These are phyloP conservation scores for Boeremia lycopersici DNA, from an alignment of 2,329 filamentous ascomycete genomes.

Conservation along the genomic window DNA sequence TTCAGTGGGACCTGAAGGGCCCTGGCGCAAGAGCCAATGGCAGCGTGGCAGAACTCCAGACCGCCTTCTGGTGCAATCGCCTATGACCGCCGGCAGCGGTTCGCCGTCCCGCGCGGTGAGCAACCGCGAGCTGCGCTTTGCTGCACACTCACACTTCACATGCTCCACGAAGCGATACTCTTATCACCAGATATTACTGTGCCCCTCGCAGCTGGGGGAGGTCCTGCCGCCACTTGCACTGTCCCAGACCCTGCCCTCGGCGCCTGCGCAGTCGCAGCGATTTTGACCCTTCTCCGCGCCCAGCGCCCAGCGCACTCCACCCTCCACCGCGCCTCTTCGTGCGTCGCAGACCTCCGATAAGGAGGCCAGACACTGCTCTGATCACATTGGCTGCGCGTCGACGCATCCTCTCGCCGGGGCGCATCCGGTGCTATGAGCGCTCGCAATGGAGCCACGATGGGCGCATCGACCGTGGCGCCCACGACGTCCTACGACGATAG, in stretches of 20 bases:
- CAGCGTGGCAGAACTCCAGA: slow-evolving; percentile 6
- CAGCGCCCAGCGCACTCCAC: slow-evolving; percentile 23
- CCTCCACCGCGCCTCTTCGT: slow-evolving; percentile 18
- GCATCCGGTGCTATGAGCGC: slow-evolving; percentile 45
- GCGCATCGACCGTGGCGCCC: slow-evolving; percentile 43
- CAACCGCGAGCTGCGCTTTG: slow-evolving; percentile 13
- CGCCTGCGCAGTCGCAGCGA: slow-evolving; percentile 26
- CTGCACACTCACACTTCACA: slow-evolving; percentile 13
- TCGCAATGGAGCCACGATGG: slow-evolving; percentile 36
- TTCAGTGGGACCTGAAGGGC: slow-evolving; percentile 31
- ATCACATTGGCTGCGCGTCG: slow-evolving; percentile 34
- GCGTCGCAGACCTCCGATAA: slow-evolving; percentile 23
- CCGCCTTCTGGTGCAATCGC: slow-evolving; percentile 8
- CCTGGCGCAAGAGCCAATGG: slow-evolving; percentile 5
- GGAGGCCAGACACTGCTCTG: slow-evolving; percentile 9
- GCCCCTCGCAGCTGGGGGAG: slow-evolving; percentile 7
- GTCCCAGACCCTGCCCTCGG: slow-evolving; percentile 24
- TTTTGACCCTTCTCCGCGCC: slow-evolving; percentile 39
- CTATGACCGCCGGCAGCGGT: slow-evolving; percentile 9
- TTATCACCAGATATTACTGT: slow-evolving; percentile 13
- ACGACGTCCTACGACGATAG: slow-evolving; percentile 24
- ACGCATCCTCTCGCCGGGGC: slow-evolving; percentile 39
- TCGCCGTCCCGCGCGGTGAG: slow-evolving; percentile 9
- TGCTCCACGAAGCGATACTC: slow-evolving; percentile 24
- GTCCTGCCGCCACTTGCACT: slow-evolving; percentile 18